Conservation (phyloP, 2,329 filamentous ascomycete genomes). For the Neofusicoccum laricinum region DNA sequence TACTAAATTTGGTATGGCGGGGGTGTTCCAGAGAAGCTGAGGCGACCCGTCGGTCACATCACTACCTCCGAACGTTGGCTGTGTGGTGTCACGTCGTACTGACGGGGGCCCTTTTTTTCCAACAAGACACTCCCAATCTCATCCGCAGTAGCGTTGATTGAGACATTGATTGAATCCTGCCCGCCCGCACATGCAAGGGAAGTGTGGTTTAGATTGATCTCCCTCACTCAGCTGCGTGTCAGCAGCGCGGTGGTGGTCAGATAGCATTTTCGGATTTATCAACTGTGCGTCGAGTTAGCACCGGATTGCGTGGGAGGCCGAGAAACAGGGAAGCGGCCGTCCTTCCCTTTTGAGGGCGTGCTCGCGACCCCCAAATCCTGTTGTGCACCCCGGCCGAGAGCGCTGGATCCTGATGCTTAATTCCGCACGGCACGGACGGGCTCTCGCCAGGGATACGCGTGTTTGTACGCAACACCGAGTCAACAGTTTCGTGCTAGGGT, state of each 20-base stretch:
- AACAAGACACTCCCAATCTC: neutral
- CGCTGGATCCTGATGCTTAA: neutral
- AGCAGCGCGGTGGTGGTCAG: neutral
- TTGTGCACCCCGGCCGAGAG: neutral
- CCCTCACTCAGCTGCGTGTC: constrained; percentile 1
- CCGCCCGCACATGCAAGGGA: neutral
- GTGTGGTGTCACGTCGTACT: neutral
- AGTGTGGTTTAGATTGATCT: neutral
- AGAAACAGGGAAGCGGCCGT: constrained; percentile 3
- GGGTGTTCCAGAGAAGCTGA: too few species aligned
- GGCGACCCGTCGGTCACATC: too few species aligned
- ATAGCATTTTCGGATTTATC: neutral
- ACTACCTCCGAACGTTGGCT: too few species aligned
- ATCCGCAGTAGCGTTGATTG: neutral
- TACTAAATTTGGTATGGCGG: neutral
- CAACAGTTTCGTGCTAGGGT: neutral
- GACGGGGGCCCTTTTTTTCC: too few species aligned
- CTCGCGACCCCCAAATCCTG: neutral
- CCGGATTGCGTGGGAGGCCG: neutral
- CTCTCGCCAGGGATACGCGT: neutral
- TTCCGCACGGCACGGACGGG: neutral
- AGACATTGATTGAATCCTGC: neutral
- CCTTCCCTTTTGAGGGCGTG: neutral
- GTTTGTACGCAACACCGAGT: neutral
- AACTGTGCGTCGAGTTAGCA: neutral